A percentile compares a stretch with the other conserved stretches of the same genome.
These are phyloP conservation scores for Sistotremastrum niveocremeum DNA, from an alignment of 768 basidiomycete genomes.

Conservation along the genomic window DNA sequence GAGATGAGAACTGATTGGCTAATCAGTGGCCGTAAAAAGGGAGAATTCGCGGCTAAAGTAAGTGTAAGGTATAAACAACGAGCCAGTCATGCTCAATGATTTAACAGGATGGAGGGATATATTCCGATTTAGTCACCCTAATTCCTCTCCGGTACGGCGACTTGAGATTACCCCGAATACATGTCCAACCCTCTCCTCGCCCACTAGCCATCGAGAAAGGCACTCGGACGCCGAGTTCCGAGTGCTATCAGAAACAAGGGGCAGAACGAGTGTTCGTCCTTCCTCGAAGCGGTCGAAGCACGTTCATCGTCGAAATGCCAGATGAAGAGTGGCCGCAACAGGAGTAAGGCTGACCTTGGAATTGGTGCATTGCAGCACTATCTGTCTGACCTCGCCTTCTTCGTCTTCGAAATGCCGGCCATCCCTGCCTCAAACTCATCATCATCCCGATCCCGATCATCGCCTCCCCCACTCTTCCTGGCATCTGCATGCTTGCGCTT, in stretches of 20 bases:
- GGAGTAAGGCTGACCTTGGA: no score
- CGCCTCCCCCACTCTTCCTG: conserved; percentile 35
- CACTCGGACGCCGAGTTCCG: conserved; percentile 47
- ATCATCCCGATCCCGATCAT: conserved; percentile 84
- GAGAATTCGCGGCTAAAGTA: conserved; percentile 66
- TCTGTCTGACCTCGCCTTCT: conserved; percentile 23
- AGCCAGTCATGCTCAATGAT: conserved; percentile 1
- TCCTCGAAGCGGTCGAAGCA: conserved; percentile 70
- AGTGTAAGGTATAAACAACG: conserved; percentile 11
- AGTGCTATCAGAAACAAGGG: conserved; percentile 76
- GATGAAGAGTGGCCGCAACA: no score
- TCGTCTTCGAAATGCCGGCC: conserved; percentile 32
- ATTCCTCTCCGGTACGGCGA: conserved; percentile 80
- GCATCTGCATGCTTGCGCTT: conserved; percentile 35
- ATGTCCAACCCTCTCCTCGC: conserved; percentile 45
- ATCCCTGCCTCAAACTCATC: conserved; percentile 86
- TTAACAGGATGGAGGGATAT: conserved; percentile 44
- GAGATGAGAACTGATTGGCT: conserved; percentile 80
- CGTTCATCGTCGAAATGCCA: conserved; percentile 62
- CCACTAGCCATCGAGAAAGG: conserved; percentile 41
- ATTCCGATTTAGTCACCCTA: conserved; percentile 55
- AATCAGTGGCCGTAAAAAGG: conserved; percentile 77
- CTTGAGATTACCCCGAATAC: conserved; percentile 60
- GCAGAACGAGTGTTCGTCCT: conserved; percentile 71
- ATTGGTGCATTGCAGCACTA: neutral